Evolutionary conservation across 2,329 filamentous ascomycete genomes (phyloP).

Genomic region (Exophiala oligosperma): DNA sequence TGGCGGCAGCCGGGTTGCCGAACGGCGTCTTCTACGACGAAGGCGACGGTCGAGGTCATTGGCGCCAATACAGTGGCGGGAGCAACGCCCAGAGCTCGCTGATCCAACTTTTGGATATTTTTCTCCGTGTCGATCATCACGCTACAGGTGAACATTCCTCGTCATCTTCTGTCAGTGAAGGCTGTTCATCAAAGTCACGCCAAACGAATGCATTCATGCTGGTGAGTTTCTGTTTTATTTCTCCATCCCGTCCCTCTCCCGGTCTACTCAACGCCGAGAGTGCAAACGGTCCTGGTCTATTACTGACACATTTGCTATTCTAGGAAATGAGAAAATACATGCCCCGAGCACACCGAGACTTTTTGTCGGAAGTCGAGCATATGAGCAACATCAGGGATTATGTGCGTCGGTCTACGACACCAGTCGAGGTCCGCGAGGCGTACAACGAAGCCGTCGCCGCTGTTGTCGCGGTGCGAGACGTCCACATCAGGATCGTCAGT

Average conservation of each 20-base stretch:
- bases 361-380: conserved; percentile 47
- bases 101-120: conserved; percentile 56
- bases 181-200: conserved; percentile 9
- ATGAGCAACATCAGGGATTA: conserved; percentile 49
- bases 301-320: too few relatives aligned
- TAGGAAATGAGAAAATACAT: conserved; percentile 57
- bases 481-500: conserved; percentile 55
- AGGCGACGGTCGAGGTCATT: conserved; percentile 49
- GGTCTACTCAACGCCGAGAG: too few relatives aligned
- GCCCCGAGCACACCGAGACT: conserved; percentile 54
- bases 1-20: too few relatives aligned
- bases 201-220: conserved; percentile 33
- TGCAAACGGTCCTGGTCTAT: too few relatives aligned
- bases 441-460: conserved; percentile 18
- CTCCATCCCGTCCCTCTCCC: too few relatives aligned
- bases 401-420: conserved; percentile 37
- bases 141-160: conserved; percentile 36
- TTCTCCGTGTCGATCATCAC: conserved; percentile 51
- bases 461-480: conserved; percentile 50
- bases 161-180: conserved; percentile 8
- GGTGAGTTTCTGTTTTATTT: conserved; percentile 23
- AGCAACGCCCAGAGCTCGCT: conserved; percentile 58
- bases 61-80: conserved; percentile 54
- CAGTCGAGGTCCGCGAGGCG: conserved; percentile 33
- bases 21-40: conserved; percentile 42